Evolutionary conservation across 1,139 yeast species (phyloP), one percentile per base, ranked within the genome.

Genomic region (Debaryomycetaceae sp.): DNA sequence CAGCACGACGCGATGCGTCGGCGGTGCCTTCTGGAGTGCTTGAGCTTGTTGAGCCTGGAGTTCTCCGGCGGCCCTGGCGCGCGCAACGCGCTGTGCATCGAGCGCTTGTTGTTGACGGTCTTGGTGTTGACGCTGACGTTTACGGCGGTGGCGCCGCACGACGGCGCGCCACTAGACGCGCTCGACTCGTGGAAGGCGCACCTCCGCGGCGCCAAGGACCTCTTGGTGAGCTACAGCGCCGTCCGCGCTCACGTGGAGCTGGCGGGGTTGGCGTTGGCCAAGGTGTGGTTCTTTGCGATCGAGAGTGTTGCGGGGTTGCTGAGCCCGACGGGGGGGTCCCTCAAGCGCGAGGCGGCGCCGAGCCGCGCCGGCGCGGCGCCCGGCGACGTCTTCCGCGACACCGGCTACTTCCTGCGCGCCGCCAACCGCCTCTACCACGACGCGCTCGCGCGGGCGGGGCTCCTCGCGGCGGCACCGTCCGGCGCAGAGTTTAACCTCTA

Each of bases 271-370:
- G 68, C 71, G 1, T 45, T 65, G 7, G 70, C 71, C 2, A 58
- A 61, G 35, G 56, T 57, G n/a, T 65, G 71, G 72, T 65, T 63
- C 38, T 63, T 61, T 39, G 65, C 71, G 9, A 57, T 65, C 27
- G 72, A 65, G 36, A 43, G 61, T 5, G 36, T 61, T 13, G 71
- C 71, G 1, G 57, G 60, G 9, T 41, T 61, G 19, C 45, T 53
- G 33, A 49, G 62, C 2, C 45, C 57, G 2, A 35, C 46, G 13
- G 69, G 70, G 2, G 64, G 65, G 0, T 51, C 66, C 2, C 39
- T 58, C 22, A 46, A 41, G 15, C 43, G 39, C 25, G 29, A 29
- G 27, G 23, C n/a, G 18, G 34, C 23, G 25, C 14, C 25, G 9
- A 9, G 12, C 14, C 21, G 21, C 21, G n/a, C 10, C 21, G n/a